Evolutionary conservation across 495 filamentous ascomycete species (phyloP).

Genomic region (Neurospora cerealis): DNA sequence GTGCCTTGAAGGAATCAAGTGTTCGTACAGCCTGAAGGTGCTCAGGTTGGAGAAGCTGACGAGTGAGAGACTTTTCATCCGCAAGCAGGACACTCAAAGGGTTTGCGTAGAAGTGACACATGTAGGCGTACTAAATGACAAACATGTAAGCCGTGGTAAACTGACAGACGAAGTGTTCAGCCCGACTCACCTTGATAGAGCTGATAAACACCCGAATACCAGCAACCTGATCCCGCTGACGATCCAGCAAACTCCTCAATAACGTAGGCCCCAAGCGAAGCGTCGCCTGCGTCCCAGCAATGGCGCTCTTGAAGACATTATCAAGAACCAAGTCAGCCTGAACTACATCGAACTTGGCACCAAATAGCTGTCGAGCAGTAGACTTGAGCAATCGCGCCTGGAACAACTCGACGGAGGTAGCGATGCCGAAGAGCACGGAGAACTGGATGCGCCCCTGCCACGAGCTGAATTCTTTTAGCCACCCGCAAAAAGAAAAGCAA

Average conservation of each 20-base stretch:
- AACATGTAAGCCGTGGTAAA: not conserved
- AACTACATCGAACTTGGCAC: conserved; percentile 76
- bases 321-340: conserved; percentile 67
- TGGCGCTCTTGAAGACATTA: conserved; percentile 61
- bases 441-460: conserved; percentile 90
- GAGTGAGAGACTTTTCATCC: conserved; percentile 17
- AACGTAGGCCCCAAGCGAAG: conserved; percentile 60
- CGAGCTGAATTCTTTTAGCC: conserved; percentile 41
- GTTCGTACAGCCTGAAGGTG: conserved; percentile 70
- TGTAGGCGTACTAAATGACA: conserved; percentile 65
- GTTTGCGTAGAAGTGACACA: conserved; percentile 95
- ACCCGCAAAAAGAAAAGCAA: not conserved
- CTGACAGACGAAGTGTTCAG: not conserved
- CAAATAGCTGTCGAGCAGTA: conserved; percentile 58
- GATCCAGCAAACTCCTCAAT: conserved; percentile 57
- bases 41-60: conserved; percentile 37
- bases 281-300: conserved; percentile 41
- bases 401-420: conserved; percentile 84
- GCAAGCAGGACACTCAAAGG: conserved; percentile 60
- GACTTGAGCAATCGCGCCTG: conserved; percentile 73
- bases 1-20: conserved; percentile 64
- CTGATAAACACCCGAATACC: conserved; percentile 72
- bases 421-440: conserved; percentile 75
- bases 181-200: conserved; percentile 60
- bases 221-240: conserved; percentile 77